Conservation (phyloP, 768 basidiomycete genomes). For the Megacollybia marginata region DNA sequence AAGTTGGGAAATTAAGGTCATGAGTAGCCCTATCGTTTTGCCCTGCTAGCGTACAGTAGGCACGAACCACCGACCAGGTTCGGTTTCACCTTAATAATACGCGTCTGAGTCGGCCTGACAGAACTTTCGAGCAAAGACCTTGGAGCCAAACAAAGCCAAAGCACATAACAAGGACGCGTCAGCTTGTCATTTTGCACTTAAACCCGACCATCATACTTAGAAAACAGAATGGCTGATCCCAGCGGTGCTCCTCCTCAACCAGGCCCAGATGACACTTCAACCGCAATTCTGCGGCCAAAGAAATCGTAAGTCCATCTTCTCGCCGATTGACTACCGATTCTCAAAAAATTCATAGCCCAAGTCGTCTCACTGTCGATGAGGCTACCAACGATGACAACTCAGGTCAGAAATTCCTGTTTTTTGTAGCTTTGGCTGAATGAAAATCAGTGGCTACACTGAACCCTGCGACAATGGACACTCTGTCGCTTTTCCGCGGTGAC, state of each 20-base stretch:
- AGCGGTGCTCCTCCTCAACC: slow-evolving; percentile 79
- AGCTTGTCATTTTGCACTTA: background rate
- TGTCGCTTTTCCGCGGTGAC: slow-evolving; percentile 93
- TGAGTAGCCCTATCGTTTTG: too few species aligned
- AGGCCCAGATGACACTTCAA: slow-evolving; percentile 85
- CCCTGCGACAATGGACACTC: slow-evolving; percentile 92
- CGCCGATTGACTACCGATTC: background rate
- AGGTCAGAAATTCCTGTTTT: slow-evolving; percentile 37
- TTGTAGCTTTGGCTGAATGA: slow-evolving; percentile 9
- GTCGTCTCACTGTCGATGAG: slow-evolving; percentile 97
- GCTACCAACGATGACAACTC: slow-evolving; percentile 93
- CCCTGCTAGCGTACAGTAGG: too few species aligned
- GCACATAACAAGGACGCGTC: background rate
- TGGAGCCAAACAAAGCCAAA: too few species aligned
- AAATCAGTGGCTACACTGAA: slow-evolving; percentile 82
- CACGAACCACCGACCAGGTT: too few species aligned
- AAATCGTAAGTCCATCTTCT: slow-evolving; percentile 71
- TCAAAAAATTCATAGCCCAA: slow-evolving; percentile 52
- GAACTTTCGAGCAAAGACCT: too few species aligned
- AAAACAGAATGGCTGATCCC: slow-evolving; percentile 58
- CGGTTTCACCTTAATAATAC: too few species aligned
- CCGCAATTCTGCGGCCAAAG: slow-evolving; percentile 94
- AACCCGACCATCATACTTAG: background rate
- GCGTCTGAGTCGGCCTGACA: too few species aligned
- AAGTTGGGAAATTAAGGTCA: too few species aligned